These are phyloP conservation scores for Brassica cretica DNA, from an alignment of 345 rosid species.

Conservation along the genomic window DNA sequence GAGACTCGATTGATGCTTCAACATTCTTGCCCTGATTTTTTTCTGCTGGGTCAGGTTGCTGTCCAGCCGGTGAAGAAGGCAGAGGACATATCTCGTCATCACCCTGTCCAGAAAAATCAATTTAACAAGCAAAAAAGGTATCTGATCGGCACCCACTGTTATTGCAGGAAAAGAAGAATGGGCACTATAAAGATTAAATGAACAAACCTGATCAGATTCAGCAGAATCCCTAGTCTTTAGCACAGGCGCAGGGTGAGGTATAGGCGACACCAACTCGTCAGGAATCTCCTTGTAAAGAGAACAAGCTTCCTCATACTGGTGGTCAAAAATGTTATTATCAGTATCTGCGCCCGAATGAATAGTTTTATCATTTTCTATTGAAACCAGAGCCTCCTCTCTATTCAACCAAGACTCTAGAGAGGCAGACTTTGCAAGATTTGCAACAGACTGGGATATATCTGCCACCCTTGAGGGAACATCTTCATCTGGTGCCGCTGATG, in stretches of 20 bases:
- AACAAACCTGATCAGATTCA: slow-evolving; percentile 30
- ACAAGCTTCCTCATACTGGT: slow-evolving; percentile 30
- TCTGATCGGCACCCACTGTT: neutral
- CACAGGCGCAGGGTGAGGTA: slow-evolving; percentile 15
- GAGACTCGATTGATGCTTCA: slow-evolving; percentile 12
- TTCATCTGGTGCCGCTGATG: slow-evolving; percentile 26
- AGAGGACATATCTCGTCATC: slow-evolving; percentile 20
- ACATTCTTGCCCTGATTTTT: neutral
- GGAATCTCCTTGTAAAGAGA: slow-evolving; percentile 29
- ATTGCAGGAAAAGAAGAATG: slow-evolving; percentile 22
- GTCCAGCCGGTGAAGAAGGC: slow-evolving; percentile 6
- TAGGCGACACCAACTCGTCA: slow-evolving; percentile 6
- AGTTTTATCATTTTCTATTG: slow-evolving; percentile 13
- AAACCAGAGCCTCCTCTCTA: slow-evolving; percentile 29
- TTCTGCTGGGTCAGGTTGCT: slow-evolving; percentile 11
- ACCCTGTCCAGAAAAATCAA: slow-evolving; percentile 38
- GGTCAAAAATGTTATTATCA: slow-evolving; percentile 25
- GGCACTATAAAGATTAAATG: slow-evolving; percentile 22
- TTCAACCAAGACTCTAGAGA: slow-evolving; percentile 16
- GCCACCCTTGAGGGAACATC: slow-evolving; percentile 28
- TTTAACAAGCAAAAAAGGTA: slow-evolving; percentile 25
- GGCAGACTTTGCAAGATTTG: slow-evolving; percentile 21
- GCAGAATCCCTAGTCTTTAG: slow-evolving; percentile 24
- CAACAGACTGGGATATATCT: slow-evolving; percentile 21
- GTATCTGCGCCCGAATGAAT: slow-evolving; percentile 3